These are phyloP conservation scores for Paragyromitra xinjiangensis DNA, from an alignment of 495 filamentous ascomycete genomes.

Conservation along the genomic window DNA sequence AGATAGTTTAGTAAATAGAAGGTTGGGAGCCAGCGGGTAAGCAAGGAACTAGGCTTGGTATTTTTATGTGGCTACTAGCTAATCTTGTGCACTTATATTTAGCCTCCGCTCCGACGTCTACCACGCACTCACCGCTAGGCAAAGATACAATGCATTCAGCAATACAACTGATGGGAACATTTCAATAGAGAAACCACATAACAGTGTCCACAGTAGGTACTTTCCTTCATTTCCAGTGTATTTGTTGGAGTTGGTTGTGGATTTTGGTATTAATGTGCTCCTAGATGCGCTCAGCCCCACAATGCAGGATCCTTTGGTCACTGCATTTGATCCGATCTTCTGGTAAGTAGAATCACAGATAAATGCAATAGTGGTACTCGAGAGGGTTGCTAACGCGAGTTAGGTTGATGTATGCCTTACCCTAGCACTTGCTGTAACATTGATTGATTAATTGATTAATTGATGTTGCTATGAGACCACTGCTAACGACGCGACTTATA, in stretches of 20 bases:
- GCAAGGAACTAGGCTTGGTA: background rate
- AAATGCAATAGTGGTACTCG: background rate
- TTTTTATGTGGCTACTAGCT: background rate
- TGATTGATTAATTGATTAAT: background rate
- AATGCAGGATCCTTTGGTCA: background rate
- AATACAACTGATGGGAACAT: background rate
- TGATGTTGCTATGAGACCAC: too few species aligned
- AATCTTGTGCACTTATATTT: background rate
- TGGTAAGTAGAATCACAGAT: conserved; percentile 12
- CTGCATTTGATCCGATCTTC: conserved; percentile 33
- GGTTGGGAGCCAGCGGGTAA: background rate
- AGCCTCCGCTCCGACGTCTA: background rate
- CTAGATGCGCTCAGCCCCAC: background rate
- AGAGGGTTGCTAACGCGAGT: background rate
- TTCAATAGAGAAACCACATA: conserved; percentile 17
- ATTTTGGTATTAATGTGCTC: background rate
- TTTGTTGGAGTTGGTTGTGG: background rate
- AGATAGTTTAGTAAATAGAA: background rate
- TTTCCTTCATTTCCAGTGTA: background rate
- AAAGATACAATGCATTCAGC: background rate
- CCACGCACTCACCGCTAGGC: background rate
- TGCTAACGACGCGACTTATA: background rate
- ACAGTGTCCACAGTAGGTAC: conserved; percentile 10
- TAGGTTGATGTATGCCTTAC: background rate
- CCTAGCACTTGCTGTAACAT: background rate